Evolutionary conservation across 805 yeast genomes (phyloP).

Genomic region (Hanseniaspora lachancei): DNA sequence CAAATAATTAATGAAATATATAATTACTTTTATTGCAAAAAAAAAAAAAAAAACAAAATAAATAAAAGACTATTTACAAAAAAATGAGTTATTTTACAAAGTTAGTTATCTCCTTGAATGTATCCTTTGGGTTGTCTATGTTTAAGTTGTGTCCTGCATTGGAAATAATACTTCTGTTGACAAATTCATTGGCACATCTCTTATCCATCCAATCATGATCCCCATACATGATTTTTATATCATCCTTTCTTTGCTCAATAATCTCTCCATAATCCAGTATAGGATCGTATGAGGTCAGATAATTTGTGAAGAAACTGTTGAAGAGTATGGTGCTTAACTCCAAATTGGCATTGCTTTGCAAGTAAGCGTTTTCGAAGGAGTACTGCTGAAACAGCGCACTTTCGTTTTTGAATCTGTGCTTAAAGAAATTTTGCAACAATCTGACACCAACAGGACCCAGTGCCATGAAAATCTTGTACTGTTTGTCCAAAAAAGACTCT

Average conservation of each 20-base stretch:
- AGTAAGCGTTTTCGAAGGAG: constrained; percentile 23
- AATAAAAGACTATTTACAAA: no score
- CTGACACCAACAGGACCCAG: constrained; percentile 33
- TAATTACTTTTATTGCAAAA: no score
- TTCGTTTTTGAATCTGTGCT: constrained; percentile 22
- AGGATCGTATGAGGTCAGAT: constrained; percentile 50
- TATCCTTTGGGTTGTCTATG: constrained; percentile 47
- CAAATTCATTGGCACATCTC: constrained; percentile 32
- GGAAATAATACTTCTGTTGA: constrained; percentile 20
- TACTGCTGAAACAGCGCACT: constrained; percentile 11
- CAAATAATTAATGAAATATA: background rate
- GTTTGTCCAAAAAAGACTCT: constrained; percentile 23
- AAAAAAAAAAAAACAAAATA: no score
- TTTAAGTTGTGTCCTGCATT: constrained; percentile 68
- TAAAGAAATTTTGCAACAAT: constrained; percentile 26
- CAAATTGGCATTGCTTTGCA: constrained; percentile 15
- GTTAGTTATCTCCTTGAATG: constrained; percentile 33
- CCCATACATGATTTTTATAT: constrained; percentile 43
- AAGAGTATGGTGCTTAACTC: constrained; percentile 16
- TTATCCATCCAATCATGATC: constrained; percentile 63
- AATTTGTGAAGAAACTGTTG: constrained; percentile 23
- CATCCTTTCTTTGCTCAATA: constrained; percentile 29
- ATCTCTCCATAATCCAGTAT: constrained; percentile 41
- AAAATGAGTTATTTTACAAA: background rate
- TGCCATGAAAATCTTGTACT: constrained; percentile 38